Evolutionary conservation across 768 basidiomycete species (phyloP).

Genomic region (Panaeolus papilionaceus): DNA sequence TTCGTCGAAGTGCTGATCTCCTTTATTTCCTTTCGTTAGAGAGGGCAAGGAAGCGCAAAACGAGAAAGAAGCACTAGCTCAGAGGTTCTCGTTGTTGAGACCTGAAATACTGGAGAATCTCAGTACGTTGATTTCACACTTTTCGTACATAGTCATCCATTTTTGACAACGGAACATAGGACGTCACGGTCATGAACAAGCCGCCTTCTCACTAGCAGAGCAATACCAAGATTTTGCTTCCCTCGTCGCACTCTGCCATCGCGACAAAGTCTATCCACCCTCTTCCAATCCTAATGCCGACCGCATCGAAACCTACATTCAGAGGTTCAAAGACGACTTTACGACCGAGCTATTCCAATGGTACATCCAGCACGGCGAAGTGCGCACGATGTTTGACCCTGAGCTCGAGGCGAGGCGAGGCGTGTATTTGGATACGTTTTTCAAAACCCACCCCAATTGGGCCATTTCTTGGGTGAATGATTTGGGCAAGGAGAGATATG

Average conservation of each 20-base stretch:
- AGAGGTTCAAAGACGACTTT: slow-evolving; percentile 82
- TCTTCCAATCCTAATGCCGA: slow-evolving; percentile 66
- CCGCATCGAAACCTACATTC: slow-evolving; percentile 75
- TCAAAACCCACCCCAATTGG: slow-evolving; percentile 62
- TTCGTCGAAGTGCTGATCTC: slow-evolving; percentile 8
- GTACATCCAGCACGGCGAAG: slow-evolving; percentile 91
- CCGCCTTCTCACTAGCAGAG: slow-evolving; percentile 87
- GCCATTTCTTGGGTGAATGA: slow-evolving; percentile 89
- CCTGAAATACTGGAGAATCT: slow-evolving; percentile 83
- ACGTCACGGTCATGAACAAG: slow-evolving; percentile 62
- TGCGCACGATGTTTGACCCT: slow-evolving; percentile 71
- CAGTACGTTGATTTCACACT: slow-evolving; percentile 52
- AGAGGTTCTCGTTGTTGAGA: slow-evolving; percentile 72
- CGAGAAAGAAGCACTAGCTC: slow-evolving; percentile 64
- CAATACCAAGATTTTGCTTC: slow-evolving; percentile 85
- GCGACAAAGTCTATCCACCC: slow-evolving; percentile 65
- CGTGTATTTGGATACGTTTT: slow-evolving; percentile 74
- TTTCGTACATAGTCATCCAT: neutral
- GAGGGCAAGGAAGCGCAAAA: slow-evolving; percentile 46
- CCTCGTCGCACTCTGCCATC: slow-evolving; percentile 85
- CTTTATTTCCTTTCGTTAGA: slow-evolving; percentile 19
- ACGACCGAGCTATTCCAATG: slow-evolving; percentile 90
- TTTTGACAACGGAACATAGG: slow-evolving; percentile 47
- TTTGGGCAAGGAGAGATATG: slow-evolving; percentile 71
- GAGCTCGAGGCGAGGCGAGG: slow-evolving; percentile 70